Conservation (phyloP, 2,329 filamentous ascomycete genomes). For the Xylariomycetidae sp. region DNA sequence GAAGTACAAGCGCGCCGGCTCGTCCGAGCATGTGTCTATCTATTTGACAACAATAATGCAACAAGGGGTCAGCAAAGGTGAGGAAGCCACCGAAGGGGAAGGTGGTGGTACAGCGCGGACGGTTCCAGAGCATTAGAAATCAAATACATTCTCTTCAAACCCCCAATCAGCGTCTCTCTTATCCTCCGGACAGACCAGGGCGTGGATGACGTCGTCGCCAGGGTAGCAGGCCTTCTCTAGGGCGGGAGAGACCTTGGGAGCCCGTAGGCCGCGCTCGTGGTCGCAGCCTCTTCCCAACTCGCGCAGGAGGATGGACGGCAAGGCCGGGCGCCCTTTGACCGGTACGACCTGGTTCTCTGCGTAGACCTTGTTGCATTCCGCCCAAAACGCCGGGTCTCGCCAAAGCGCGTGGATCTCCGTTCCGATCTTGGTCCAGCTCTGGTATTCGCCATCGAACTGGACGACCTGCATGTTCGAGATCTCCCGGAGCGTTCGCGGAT, state of each 20-base stretch:
- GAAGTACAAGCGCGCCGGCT: too few species aligned
- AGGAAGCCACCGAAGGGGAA: too few species aligned
- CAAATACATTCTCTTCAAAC: too few species aligned
- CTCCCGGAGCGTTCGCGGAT: not conserved
- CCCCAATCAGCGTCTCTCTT: too few species aligned
- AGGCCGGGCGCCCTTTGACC: not conserved
- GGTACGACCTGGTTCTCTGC: conserved; percentile 1
- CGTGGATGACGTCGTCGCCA: not conserved
- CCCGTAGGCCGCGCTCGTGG: not conserved
- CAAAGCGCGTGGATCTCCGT: not conserved
- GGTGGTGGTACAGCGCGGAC: too few species aligned
- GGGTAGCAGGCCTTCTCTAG: too few species aligned
- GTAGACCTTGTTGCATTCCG: not conserved
- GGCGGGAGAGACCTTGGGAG: too few species aligned
- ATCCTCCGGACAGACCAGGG: not conserved
- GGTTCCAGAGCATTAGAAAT: too few species aligned
- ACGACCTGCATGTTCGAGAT: conserved; percentile 1
- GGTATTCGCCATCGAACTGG: not conserved
- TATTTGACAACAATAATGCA: too few species aligned
- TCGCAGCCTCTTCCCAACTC: not conserved
- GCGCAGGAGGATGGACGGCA: conserved; percentile 1
- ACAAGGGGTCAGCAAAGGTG: too few species aligned
- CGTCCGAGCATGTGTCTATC: too few species aligned
- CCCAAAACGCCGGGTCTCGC: conserved; percentile 1
- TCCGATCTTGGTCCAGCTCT: not conserved